Conservation (phyloP, 2,329 filamentous ascomycete genomes). For the Blastomyces gilchristii region DNA sequence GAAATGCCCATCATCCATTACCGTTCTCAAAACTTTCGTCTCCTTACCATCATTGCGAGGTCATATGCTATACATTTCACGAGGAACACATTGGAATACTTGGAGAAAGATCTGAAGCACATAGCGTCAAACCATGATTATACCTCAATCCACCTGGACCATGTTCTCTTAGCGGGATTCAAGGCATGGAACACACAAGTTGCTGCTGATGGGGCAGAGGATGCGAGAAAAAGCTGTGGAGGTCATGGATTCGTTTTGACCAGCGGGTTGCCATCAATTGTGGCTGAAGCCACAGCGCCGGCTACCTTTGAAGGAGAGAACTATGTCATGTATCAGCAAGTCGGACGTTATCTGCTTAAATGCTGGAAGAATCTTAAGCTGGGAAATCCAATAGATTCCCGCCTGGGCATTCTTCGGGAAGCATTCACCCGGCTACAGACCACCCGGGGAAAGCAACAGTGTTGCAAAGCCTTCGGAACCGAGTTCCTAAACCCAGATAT, state of each 20-base stretch:
- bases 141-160: conserved; percentile 16
- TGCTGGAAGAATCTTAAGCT: conserved; percentile 8
- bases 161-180: conserved; percentile 22
- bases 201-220: conserved; percentile 25
- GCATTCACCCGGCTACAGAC: conserved; percentile 1
- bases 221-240: conserved; percentile 29
- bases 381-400: conserved; percentile 9
- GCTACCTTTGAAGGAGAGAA: conserved; percentile 34
- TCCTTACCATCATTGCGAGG: conserved; percentile 20
- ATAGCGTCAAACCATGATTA: conserved; percentile 9
- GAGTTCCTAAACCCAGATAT: conserved; percentile 16
- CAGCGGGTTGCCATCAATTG: conserved; percentile 26
- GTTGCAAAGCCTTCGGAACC: conserved; percentile 13
- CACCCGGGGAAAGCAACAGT: not conserved
- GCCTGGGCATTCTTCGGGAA: not conserved
- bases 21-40: conserved; percentile 20
- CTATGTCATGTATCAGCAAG: conserved; percentile 33
- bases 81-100: conserved; percentile 9
- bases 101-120: conserved; percentile 12
- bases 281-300: conserved; percentile 19
- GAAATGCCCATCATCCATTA: conserved; percentile 21
- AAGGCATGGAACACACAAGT: conserved; percentile 23
- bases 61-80: conserved; percentile 23
- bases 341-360: conserved; percentile 22
- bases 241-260: conserved; percentile 31